These are phyloP conservation scores for Chloromonas sp. DNA, from an alignment of 163 green algal species.

Conservation along the genomic window DNA sequence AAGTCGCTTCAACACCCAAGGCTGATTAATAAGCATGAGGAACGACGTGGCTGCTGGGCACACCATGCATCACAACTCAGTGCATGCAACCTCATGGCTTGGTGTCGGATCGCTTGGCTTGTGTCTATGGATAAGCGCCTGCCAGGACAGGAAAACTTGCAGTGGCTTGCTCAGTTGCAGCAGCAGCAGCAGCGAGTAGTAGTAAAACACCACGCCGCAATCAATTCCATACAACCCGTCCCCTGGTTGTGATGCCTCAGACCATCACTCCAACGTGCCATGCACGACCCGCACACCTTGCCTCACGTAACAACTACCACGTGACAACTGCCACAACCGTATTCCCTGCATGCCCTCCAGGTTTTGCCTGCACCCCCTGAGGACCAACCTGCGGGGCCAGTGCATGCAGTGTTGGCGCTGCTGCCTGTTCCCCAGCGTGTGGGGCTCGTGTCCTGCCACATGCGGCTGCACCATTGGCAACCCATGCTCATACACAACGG, in stretches of 20 bases:
- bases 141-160: no score
- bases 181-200: background rate
- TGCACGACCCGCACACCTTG: background rate
- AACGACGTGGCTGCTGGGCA: background rate
- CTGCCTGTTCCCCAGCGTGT: slow-evolving; percentile 27
- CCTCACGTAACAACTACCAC: background rate
- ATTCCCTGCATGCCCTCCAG: background rate
- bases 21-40: no score
- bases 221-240: background rate
- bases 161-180: background rate
- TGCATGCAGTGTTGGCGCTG: slow-evolving; percentile 33
- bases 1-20: no score
- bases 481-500: background rate
- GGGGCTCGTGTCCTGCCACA: slow-evolving; percentile 3
- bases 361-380: slow-evolving; percentile 15
- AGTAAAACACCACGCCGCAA: background rate
- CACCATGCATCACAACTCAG: no score
- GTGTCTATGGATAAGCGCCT: background rate
- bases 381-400: background rate
- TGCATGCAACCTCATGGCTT: no score
- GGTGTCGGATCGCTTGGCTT: no score
- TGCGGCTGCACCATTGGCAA: slow-evolving; percentile 12
- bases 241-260: background rate
- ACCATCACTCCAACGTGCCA: background rate
- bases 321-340: background rate